These are phyloP conservation scores for Aspergillus baeticus DNA, from an alignment of 495 filamentous ascomycete species.

Conservation along the genomic window DNA sequence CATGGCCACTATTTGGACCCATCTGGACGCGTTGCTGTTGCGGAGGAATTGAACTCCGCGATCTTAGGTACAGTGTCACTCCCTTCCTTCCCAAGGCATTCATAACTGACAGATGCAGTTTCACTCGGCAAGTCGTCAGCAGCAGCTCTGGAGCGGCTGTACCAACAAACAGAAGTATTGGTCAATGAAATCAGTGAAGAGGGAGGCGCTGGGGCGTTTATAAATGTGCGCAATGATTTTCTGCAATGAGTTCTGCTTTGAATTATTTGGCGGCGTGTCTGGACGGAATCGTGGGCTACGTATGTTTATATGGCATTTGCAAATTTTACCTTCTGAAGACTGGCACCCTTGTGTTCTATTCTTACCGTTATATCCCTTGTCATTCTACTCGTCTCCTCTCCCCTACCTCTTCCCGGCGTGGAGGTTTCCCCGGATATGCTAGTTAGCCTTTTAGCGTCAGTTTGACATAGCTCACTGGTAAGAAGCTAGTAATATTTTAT, in stretches of 20 bases:
- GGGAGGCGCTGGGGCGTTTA: slow-evolving; percentile 82
- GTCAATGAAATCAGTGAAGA: slow-evolving; percentile 78
- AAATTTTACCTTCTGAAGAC: slow-evolving; percentile 9
- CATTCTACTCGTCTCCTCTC: not conserved
- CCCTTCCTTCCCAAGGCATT: slow-evolving; percentile 1
- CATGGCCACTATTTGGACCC: slow-evolving; percentile 78
- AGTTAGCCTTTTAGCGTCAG: no score
- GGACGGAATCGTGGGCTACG: slow-evolving; percentile 6
- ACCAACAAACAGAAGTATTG: slow-evolving; percentile 83
- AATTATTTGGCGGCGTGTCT: slow-evolving; percentile 9
- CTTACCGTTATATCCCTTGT: not conserved
- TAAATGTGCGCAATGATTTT: slow-evolving; percentile 73
- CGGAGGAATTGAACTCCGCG: slow-evolving; percentile 92
- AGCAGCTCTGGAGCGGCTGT: slow-evolving; percentile 82
- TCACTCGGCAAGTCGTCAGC: slow-evolving; percentile 86
- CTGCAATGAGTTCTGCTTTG: slow-evolving; percentile 40
- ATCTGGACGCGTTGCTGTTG: slow-evolving; percentile 72
- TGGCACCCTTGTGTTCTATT: slow-evolving; percentile 2
- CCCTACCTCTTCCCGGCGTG: not conserved
- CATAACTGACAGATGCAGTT: slow-evolving; percentile 51
- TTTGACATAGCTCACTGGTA: no score
- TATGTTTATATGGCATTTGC: not conserved
- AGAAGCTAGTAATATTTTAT: no score
- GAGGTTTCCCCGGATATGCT: not conserved
- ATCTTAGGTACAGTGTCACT: slow-evolving; percentile 71